Conservation (phyloP, 306 rosid genomes). For the Styphnolobium japonicum region DNA sequence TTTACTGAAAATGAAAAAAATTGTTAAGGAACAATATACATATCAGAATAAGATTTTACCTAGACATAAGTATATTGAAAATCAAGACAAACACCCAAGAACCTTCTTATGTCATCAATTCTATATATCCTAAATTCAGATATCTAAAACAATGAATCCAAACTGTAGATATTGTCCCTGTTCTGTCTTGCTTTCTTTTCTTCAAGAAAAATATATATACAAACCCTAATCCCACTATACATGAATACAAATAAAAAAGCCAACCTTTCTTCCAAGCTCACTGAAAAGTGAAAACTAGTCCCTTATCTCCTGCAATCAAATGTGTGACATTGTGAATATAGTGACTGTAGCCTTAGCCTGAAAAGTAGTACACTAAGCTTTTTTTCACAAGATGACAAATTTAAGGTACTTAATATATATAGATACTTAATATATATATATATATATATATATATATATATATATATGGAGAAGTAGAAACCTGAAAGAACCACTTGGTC, state of each 20-base stretch:
- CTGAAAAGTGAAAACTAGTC: constrained; percentile 39
- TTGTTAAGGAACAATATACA: no score
- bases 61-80: no score
- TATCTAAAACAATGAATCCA: constrained; percentile 21
- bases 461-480: not conserved
- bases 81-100: no score
- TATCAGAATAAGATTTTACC: no score
- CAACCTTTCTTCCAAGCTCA: not conserved
- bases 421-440: not conserved
- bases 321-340: constrained; percentile 31
- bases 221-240: not conserved
- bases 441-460: not conserved
- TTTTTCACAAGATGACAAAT: not conserved
- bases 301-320: constrained; percentile 12
- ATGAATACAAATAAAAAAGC: constrained; percentile 1
- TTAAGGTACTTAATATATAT: no score
- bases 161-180: constrained; percentile 26
- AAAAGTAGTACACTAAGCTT: not conserved
- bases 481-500: not conserved
- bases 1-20: no score
- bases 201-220: constrained; percentile 28
- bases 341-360: constrained; percentile 15
- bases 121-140: not conserved
- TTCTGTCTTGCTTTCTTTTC: constrained; percentile 13
- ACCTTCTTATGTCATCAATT: no score